Percentiles rank a stretch among this genome's conserved stretches.
These are phyloP conservation scores for Kazachstania sp. DNA, from an alignment of 1,139 yeast genomes.

Conservation along the genomic window DNA sequence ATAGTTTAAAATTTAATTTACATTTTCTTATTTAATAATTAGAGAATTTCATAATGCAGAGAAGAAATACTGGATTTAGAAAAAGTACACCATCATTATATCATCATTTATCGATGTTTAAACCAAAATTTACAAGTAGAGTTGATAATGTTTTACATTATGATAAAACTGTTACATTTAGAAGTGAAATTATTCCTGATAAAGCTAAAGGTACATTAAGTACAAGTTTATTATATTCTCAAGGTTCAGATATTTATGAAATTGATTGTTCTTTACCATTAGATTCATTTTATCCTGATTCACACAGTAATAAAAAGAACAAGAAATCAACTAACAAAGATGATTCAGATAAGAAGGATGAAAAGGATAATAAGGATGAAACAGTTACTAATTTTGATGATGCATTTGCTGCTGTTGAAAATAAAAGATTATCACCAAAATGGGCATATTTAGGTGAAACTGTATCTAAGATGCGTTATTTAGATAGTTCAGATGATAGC, in stretches of 20 bases:
- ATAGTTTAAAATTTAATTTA: slow-evolving; percentile 45
- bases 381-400: slow-evolving; percentile 15
- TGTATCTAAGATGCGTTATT: slow-evolving; percentile 21
- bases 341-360: slow-evolving; percentile 5
- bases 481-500: slow-evolving; percentile 21
- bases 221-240: slow-evolving; percentile 25
- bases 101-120: slow-evolving; percentile 46
- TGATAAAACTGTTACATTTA: slow-evolving; percentile 21
- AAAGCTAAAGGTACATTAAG: slow-evolving; percentile 20
- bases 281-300: slow-evolving; percentile 15
- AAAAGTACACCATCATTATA: slow-evolving; percentile 82
- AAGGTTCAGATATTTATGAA: slow-evolving; percentile 28
- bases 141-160: slow-evolving; percentile 16
- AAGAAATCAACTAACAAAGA: too few species aligned
- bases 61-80: slow-evolving; percentile 32
- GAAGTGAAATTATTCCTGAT: slow-evolving; percentile 24
- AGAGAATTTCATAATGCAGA: background rate
- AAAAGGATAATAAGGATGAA: background rate
- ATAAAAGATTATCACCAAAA: slow-evolving; percentile 15
- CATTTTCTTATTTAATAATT: too few species aligned
- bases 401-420: slow-evolving; percentile 16
- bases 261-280: slow-evolving; percentile 25
- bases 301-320: slow-evolving; percentile 1
- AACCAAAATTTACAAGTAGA: slow-evolving; percentile 40
- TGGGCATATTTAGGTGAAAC: slow-evolving; percentile 29